Base-by-base conservation (phyloP, 2,329 filamentous ascomycete genomes). In the Bipolaris sorokiniana region DNA sequence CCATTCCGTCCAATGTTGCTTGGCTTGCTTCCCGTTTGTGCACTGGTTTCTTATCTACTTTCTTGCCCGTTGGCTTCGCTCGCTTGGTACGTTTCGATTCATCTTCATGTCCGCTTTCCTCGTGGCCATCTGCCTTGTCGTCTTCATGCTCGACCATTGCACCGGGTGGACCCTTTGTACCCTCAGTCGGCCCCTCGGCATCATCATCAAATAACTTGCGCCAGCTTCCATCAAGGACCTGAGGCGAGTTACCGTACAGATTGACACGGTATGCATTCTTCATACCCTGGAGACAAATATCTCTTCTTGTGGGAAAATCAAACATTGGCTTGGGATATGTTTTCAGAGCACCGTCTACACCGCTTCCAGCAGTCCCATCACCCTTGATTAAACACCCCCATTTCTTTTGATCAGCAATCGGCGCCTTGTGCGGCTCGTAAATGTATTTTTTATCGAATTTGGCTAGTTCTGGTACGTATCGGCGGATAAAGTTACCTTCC, bases 371-470 rank as follows among this genome's bases (percentile, higher is more conserved):
- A 36, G 48, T 56, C 7, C 68, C 46, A 61, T 76, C 64, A 0
- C 85, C 86, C 44, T 79, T 83, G 51, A 90, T 77, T 16, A 84
- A 70, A 49, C 90, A 88, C 0, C 86, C 84, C 54, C 89, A 90
- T 67, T 83, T 86, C 71, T 85, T 89, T 77, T 91, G 87, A 54
- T 91, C 89, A 18, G 76, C 76, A 37, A 88, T 81, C 1, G 87
- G 86, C 40, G 89, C 88, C 69, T 88, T 91, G 87, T 89, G 90
- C 5, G 90, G 90, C 79, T 93, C 90, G 64, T 91, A 93, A 31
- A 93, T 91, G 67, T 84, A 91, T 74, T 89, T 91, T 51, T 83
- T 82, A 13, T 87, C 81, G 60, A 89, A 80, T 0, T 81, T 67
- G 55, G 77, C 80, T 37, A 92, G 76, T 73, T 92, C 90, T 0